phyloP scores from a whole-genome alignment of 768 basidiomycete species.

The Russula vinacea region DNA sequence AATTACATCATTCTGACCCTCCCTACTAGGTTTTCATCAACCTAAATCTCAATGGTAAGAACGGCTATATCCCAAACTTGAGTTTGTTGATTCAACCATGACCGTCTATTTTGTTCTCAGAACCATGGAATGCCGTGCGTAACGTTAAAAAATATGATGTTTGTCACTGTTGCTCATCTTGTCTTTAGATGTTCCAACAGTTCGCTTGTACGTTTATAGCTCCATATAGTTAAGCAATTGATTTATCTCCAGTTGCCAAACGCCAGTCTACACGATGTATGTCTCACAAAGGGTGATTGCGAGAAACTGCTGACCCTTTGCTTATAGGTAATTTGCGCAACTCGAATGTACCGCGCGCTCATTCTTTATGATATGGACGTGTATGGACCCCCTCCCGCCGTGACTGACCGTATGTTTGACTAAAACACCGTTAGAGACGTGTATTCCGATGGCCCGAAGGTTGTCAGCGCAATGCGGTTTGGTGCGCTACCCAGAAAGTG shows the following conservation, averaged over 20 bases:
- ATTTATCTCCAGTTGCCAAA: neutral
- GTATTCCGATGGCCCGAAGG: neutral
- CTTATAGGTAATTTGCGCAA: conserved; percentile 15
- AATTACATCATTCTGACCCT: too few relatives aligned
- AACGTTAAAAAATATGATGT: neutral
- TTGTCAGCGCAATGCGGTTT: neutral
- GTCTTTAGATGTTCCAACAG: conserved; percentile 19
- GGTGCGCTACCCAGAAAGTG: neutral
- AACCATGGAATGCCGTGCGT: conserved; percentile 13
- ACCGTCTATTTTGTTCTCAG: neutral
- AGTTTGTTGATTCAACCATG: neutral
- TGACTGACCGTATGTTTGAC: neutral
- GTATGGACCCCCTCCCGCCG: neutral
- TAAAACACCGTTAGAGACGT: neutral
- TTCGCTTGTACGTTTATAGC: conserved; percentile 10
- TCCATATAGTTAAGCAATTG: neutral
- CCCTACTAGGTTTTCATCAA: conserved; percentile 15
- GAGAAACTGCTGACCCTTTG: neutral
- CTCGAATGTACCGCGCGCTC: conserved; percentile 20
- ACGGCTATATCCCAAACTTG: neutral
- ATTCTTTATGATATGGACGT: neutral
- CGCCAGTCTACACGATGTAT: conserved; percentile 9
- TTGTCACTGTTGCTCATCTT: neutral
- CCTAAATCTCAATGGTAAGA: conserved; percentile 21
- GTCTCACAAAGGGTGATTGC: neutral